Evolutionary conservation across 768 basidiomycete species (phyloP).

Genomic region (Trametes villosa): DNA sequence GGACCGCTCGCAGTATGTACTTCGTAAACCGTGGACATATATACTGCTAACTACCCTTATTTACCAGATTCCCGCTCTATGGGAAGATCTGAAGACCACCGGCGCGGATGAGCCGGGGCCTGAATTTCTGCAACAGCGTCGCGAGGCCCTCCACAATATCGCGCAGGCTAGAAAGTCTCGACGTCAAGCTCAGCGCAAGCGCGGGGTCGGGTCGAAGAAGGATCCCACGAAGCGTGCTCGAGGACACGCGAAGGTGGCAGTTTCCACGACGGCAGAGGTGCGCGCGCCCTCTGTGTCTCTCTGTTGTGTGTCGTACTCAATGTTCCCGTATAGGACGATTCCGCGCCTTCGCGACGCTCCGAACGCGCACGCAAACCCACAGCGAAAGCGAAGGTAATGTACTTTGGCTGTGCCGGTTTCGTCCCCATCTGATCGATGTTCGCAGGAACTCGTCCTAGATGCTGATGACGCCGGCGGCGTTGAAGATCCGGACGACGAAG

Average conservation of each 20-base stretch:
- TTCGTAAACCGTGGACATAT: too few relatives aligned
- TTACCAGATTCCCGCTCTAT: background rate
- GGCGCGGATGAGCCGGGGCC: too few relatives aligned
- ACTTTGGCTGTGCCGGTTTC: background rate
- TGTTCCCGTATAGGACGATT: background rate
- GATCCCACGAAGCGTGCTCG: background rate
- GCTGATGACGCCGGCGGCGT: slow-evolving; percentile 2
- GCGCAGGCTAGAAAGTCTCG: background rate
- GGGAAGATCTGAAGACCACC: background rate
- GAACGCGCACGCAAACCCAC: background rate
- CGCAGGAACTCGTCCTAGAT: slow-evolving; percentile 8
- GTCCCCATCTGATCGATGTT: background rate
- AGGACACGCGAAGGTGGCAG: background rate
- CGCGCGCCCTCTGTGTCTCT: too few relatives aligned
- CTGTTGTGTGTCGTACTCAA: too few relatives aligned
- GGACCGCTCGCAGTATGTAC: slow-evolving; percentile 35
- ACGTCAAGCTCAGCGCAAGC: background rate
- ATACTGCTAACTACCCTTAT: background rate
- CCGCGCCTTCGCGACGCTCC: background rate
- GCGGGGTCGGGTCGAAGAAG: background rate
- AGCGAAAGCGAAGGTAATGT: background rate
- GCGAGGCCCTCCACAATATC: background rate
- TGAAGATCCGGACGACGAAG: background rate
- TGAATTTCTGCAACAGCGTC: background rate
- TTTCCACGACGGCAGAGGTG: too few relatives aligned